A percentile compares a stretch with the other conserved stretches of the same genome.
These are phyloP conservation scores for Vicia villosa DNA, from an alignment of 306 rosid species.

Conservation along the genomic window DNA sequence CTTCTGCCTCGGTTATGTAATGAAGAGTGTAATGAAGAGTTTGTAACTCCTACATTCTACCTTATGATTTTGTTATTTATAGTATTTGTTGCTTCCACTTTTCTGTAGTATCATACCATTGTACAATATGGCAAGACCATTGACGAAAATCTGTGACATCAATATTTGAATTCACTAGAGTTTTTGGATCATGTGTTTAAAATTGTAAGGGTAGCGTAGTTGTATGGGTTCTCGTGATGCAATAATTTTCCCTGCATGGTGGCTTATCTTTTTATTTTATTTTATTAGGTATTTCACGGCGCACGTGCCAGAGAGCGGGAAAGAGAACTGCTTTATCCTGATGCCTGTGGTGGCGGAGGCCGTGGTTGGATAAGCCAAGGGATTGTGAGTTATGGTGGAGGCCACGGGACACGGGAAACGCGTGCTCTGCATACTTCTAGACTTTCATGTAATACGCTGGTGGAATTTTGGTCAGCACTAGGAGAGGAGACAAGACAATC, in stretches of 20 bases:
- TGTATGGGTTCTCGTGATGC: background rate
- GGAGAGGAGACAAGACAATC: conserved; percentile 96
- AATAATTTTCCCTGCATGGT: conserved; percentile 22
- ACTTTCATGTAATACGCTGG: conserved; percentile 95
- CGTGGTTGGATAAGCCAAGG: conserved; percentile 99
- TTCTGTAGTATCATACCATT: too few relatives aligned
- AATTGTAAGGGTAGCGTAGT: conserved; percentile 58
- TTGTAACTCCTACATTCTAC: too few relatives aligned
- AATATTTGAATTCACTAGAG: too few relatives aligned
- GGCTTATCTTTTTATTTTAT: conserved; percentile 41
- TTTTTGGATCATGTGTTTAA: too few relatives aligned
- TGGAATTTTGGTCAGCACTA: conserved; percentile 96
- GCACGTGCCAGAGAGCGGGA: conserved; percentile 98
- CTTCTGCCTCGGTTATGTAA: too few relatives aligned
- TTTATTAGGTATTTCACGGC: conserved; percentile 84
- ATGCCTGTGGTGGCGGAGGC: conserved; percentile 99
- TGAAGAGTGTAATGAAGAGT: too few relatives aligned
- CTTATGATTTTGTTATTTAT: too few relatives aligned
- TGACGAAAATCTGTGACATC: too few relatives aligned
- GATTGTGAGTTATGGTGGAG: conserved; percentile 78
- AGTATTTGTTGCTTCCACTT: too few relatives aligned
- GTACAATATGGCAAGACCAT: too few relatives aligned
- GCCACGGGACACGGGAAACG: conserved; percentile 93
- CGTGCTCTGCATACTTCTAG: conserved; percentile 97
- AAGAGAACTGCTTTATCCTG: conserved; percentile 95